These are phyloP conservation scores for Lasiodiplodia hormozganensis DNA, from an alignment of 2,329 filamentous ascomycete genomes.

Conservation along the genomic window DNA sequence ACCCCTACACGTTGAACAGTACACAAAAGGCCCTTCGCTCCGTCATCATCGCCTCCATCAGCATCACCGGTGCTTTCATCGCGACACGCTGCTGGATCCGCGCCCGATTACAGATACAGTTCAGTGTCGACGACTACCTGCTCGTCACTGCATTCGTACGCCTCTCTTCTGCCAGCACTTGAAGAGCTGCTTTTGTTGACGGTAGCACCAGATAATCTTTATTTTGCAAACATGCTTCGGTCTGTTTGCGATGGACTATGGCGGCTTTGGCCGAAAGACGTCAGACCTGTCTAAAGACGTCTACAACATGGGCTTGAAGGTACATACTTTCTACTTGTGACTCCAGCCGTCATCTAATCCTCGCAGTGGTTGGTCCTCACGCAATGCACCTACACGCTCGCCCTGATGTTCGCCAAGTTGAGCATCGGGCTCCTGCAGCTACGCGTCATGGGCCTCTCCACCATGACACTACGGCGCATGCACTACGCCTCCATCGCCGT, in stretches of 20 bases:
- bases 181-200: neutral
- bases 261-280: slow-evolving; percentile 14
- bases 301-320: neutral
- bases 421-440: slow-evolving; percentile 24
- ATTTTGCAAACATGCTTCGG: slow-evolving; percentile 2
- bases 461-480: slow-evolving; percentile 1
- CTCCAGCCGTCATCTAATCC: too few species aligned
- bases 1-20: neutral
- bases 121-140: slow-evolving; percentile 18
- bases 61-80: slow-evolving; percentile 7
- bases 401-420: slow-evolving; percentile 18
- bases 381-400: slow-evolving; percentile 18
- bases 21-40: slow-evolving; percentile 1
- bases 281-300: neutral
- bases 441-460: slow-evolving; percentile 21
- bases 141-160: slow-evolving; percentile 3
- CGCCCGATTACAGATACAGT: slow-evolving; percentile 5
- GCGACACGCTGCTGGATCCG: slow-evolving; percentile 10
- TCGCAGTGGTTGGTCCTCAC: slow-evolving; percentile 8
- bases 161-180: too few species aligned
- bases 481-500: slow-evolving; percentile 16
- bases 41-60: slow-evolving; percentile 4
- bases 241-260: slow-evolving; percentile 1
- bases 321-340: neutral
- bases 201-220: neutral